Evolutionary conservation across 129 eudicot genomes (phyloP), one percentile per base, ranked within the genome.

Genomic region (Flaveria ramosissima): DNA sequence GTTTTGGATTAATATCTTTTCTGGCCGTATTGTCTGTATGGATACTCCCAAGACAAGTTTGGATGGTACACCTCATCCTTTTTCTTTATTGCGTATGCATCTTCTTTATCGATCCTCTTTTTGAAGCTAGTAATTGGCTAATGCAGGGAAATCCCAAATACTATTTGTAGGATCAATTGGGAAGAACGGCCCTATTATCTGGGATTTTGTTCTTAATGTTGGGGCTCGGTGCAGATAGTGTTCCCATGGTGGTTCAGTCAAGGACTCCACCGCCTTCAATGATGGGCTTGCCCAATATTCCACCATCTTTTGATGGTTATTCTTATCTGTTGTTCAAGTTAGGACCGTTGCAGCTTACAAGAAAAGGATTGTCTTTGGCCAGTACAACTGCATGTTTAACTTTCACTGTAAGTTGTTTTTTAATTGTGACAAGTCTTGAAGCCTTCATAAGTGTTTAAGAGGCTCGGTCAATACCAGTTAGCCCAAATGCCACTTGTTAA

Each of bases 371-470:
- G 46, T 87, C 97, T 45, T 36, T 87, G 3, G 97, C 99, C 50
- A 94, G 86, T 84, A 89, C 96, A 20, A 84, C 99, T 9, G 99
- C 97, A 20, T 87, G 96, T 79, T 84, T 94, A 78, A 94, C 99
- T 46, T 94, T 94, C 80, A 86, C 89, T 2, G 99, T 91, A 76
- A 87, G 96, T 73, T 72, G 56, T 16, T 51, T 30, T 71, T 17
- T 17, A 4, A 2, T 23, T 23, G 50, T 2, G 0, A 45, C 60
- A 16, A 15, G n/a, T 8, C 41, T 36, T 36, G 7, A 36, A 36
- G 6, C 1, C 41, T 36, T 36, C 1, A 36, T 36, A 36, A 36
- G 7, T 36, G 41, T 36, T 36, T 36, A 36, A 36, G 41, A 36
- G 41, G 41, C 1, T 36, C 41, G 7, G 41, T 36, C 41, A 36